Conservation (phyloP, 2,329 filamentous ascomycete genomes). For the Fusarium sp. region DNA sequence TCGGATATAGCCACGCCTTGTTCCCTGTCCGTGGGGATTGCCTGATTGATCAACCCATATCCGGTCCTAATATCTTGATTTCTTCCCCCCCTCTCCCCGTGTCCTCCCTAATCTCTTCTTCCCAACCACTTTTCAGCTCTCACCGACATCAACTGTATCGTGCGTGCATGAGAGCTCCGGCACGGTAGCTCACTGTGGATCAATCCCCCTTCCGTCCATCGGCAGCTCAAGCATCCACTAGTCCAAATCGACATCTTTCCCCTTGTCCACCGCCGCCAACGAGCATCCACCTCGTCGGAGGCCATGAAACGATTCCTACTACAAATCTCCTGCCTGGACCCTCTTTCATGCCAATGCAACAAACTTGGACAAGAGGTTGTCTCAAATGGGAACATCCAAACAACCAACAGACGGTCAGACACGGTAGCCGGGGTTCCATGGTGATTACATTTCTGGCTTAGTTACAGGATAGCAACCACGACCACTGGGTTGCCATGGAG, state of each 20-base stretch:
- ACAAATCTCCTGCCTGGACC: constrained; percentile 13
- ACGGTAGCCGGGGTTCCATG: not conserved
- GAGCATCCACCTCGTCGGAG: constrained; percentile 17
- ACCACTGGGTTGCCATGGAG: not conserved
- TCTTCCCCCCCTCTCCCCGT: not conserved
- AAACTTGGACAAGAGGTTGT: not conserved
- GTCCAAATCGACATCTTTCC: not conserved
- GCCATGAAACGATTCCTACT: constrained; percentile 21
- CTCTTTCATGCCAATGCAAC: constrained; percentile 8
- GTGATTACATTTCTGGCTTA: not conserved
- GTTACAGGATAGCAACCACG: not conserved
- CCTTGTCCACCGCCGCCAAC: not conserved
- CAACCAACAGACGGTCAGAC: not conserved
- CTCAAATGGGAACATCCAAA: not conserved
- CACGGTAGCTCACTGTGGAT: not conserved
- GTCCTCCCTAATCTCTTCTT: not conserved
- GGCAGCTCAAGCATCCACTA: constrained; percentile 23
- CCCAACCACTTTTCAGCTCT: constrained; percentile 3
- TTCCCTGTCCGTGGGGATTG: not conserved
- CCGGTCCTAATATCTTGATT: not conserved
- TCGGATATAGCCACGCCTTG: not conserved
- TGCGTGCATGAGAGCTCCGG: constrained; percentile 2
- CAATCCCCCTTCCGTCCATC: not conserved
- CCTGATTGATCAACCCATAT: constrained; percentile 10
- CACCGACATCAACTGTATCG: constrained; percentile 27